phyloP scores from a whole-genome alignment of 2,329 filamentous ascomycete genomes.

The Cryphonectria japonica region DNA sequence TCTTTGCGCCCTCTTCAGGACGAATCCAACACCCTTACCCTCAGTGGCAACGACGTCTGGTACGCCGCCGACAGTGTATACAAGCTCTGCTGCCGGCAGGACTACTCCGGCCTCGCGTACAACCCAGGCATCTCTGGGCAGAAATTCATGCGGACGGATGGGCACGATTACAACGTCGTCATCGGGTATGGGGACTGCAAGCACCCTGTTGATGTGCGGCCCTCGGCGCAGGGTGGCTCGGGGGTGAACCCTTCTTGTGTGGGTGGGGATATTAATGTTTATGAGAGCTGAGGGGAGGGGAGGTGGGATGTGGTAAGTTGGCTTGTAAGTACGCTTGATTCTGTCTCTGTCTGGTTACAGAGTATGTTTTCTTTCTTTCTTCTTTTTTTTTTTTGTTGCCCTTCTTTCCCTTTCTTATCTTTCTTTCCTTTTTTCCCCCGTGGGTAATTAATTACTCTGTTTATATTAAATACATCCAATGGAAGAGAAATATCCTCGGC shows the following conservation, averaged over 20 bases:
- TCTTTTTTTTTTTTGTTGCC: not conserved
- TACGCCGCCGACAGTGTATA: conserved; percentile 13
- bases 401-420: not conserved
- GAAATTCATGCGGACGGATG: conserved; percentile 14
- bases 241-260: conserved; percentile 18
- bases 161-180: conserved; percentile 15
- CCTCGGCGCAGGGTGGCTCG: conserved; percentile 6
- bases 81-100: conserved; percentile 21
- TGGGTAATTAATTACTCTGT: not conserved
- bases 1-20: conserved; percentile 8
- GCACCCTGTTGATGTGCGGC: conserved; percentile 3
- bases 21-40: not conserved
- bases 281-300: conserved; percentile 8
- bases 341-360: not conserved
- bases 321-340: not conserved
- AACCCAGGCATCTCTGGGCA: conserved; percentile 22
- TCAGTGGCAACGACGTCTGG: conserved; percentile 8
- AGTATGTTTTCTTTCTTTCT: not conserved
- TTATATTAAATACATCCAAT: not conserved
- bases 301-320: not conserved
- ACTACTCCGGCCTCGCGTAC: not conserved
- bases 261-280: conserved; percentile 18
- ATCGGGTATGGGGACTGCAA: conserved; percentile 20
- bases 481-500: too few relatives aligned
- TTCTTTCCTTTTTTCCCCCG: not conserved